Percentiles rank a stretch among this genome's conserved stretches.
phyloP scores from a whole-genome alignment of 2,329 filamentous ascomycete species.

The Thermothelomyces thermophilus region DNA sequence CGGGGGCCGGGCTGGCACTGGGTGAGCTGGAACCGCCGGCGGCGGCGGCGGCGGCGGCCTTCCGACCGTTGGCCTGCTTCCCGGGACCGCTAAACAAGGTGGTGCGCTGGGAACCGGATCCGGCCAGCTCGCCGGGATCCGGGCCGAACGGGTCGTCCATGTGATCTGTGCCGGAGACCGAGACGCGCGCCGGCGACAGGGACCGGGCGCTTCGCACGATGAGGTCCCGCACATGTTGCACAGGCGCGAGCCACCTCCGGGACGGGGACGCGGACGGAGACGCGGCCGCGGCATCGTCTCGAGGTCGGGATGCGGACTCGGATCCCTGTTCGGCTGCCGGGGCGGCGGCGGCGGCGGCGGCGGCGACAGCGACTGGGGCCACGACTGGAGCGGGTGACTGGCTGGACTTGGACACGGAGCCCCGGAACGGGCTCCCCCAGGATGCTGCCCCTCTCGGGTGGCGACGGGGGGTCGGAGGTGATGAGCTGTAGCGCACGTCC shows the following conservation, averaged over 20 bases:
- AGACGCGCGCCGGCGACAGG: slow-evolving; percentile 26
- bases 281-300: background rate
- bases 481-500: slow-evolving; percentile 51
- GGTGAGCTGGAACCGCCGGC: slow-evolving; percentile 26
- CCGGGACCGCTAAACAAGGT: slow-evolving; percentile 15
- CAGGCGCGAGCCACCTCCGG: slow-evolving; percentile 28
- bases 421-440: slow-evolving; percentile 51
- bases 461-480: slow-evolving; percentile 53
- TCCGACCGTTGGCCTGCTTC: slow-evolving; percentile 3
- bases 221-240: slow-evolving; percentile 29
- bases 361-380: slow-evolving; percentile 5
- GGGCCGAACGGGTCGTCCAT: slow-evolving; percentile 26
- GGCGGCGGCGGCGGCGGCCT: slow-evolving; percentile 17
- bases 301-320: slow-evolving; percentile 14
- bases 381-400: slow-evolving; percentile 27
- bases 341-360: slow-evolving; percentile 13
- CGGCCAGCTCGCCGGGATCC: slow-evolving; percentile 12
- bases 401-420: slow-evolving; percentile 30
- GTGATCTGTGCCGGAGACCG: slow-evolving; percentile 7
- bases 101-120: slow-evolving; percentile 10
- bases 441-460: slow-evolving; percentile 43
- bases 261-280: slow-evolving; percentile 15
- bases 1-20: slow-evolving; percentile 21
- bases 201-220: slow-evolving; percentile 28
- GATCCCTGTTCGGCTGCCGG: slow-evolving; percentile 6